A percentile compares a stretch with the other conserved stretches of the same genome.
Evolutionary conservation across 345 rosid genomes (phyloP).

Genomic region (Gossypium ekmanianum): DNA sequence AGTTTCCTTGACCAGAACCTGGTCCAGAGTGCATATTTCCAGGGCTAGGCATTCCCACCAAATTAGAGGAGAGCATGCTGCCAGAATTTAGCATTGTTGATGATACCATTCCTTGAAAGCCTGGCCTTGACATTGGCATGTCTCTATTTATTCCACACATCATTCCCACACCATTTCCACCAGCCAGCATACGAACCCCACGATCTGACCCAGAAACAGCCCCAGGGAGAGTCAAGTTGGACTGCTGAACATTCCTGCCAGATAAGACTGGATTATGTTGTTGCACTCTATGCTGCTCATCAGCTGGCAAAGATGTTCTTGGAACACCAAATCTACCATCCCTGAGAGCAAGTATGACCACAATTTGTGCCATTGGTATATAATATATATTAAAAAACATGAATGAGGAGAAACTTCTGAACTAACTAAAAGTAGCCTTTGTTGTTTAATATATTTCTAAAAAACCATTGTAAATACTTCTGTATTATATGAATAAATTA

Average conservation of each 20-base stretch:
- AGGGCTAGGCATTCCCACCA: constrained; percentile 69
- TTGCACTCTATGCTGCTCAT: constrained; percentile 80
- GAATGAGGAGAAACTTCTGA: no score
- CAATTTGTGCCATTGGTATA: constrained; percentile 10
- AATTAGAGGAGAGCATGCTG: constrained; percentile 58
- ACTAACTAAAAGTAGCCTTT: no score
- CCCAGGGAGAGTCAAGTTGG: constrained; percentile 64
- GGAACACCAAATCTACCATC: constrained; percentile 72
- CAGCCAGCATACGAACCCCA: constrained; percentile 52
- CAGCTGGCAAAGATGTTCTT: constrained; percentile 63
- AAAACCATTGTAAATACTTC: not conserved
- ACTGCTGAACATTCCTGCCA: constrained; percentile 62
- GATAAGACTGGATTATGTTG: constrained; percentile 63
- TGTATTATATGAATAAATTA: no score
- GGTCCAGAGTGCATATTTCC: constrained; percentile 60
- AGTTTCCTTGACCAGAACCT: constrained; percentile 66
- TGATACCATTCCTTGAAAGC: constrained; percentile 67
- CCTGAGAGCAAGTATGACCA: constrained; percentile 36
- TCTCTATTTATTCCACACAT: constrained; percentile 58
- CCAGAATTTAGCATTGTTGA: constrained; percentile 60
- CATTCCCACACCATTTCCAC: constrained; percentile 73
- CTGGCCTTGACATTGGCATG: constrained; percentile 74
- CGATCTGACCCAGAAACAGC: constrained; percentile 60
- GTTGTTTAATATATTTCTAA: no score
- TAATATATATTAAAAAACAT: no score